Evolutionary conservation across 148 eudicot genomes (phyloP).

Genomic region (Chenopodium suecicum): DNA sequence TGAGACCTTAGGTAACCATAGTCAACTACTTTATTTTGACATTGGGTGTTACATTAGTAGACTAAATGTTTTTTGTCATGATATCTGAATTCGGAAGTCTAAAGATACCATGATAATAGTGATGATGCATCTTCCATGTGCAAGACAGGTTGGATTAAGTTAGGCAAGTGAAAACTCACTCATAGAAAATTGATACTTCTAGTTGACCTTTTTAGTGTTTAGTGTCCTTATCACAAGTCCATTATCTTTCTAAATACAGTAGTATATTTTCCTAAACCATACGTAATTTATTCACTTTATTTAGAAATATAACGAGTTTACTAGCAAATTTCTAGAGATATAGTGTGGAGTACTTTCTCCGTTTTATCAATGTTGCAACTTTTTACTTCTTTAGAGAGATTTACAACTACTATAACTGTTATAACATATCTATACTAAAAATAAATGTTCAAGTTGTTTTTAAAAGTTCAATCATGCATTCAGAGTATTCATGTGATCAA

Average conservation of each 20-base stretch:
- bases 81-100: background rate
- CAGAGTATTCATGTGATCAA: too few relatives aligned
- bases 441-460: too few relatives aligned
- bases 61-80: background rate
- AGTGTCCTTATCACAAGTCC: background rate
- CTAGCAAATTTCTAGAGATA: background rate
- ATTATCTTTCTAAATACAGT: background rate
- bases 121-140: slow-evolving; percentile 9
- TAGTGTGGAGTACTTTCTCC: too few relatives aligned
- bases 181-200: background rate
- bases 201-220: slow-evolving; percentile 5
- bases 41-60: background rate
- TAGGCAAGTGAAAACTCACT: slow-evolving; percentile 22
- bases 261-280: background rate
- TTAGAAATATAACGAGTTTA: background rate
- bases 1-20: too few relatives aligned
- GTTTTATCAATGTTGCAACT: too few relatives aligned
- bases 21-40: background rate
- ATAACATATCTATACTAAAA: too few relatives aligned
- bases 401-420: too few relatives aligned
- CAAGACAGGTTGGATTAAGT: slow-evolving; percentile 17
- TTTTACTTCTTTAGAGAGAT: too few relatives aligned
- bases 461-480: too few relatives aligned
- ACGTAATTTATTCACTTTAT: background rate
- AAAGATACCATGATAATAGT: background rate